Conservation (phyloP, 768 basidiomycete genomes). For the Collybia sordida region DNA sequence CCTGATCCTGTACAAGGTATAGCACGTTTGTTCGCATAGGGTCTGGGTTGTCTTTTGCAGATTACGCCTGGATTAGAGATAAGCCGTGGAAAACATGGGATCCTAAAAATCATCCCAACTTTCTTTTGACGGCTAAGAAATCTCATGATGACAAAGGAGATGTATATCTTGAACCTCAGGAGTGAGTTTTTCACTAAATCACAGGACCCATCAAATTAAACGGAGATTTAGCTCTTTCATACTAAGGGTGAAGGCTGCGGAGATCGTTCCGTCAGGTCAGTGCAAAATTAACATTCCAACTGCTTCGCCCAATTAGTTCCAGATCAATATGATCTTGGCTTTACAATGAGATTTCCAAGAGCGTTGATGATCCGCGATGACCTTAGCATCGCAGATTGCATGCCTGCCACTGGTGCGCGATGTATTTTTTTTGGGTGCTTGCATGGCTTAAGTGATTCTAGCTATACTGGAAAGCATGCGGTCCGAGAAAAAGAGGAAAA, state of each 20-base stretch:
- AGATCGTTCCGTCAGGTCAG: constrained; percentile 75
- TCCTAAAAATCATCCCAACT: constrained; percentile 69
- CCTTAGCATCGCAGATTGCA: constrained; percentile 67
- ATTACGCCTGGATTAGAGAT: constrained; percentile 81
- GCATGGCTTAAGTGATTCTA: constrained; percentile 19
- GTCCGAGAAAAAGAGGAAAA: constrained; percentile 71
- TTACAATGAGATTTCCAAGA: constrained; percentile 94
- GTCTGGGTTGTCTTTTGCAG: constrained; percentile 80
- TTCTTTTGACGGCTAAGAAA: constrained; percentile 59
- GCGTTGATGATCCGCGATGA: constrained; percentile 81
- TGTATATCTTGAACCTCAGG: constrained; percentile 84
- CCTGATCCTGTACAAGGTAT: constrained; percentile 52
- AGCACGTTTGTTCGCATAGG: constrained; percentile 89
- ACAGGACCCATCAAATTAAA: background rate
- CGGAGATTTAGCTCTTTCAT: constrained; percentile 79
- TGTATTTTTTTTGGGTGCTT: background rate
- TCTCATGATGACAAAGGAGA: constrained; percentile 83
- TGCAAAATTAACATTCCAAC: background rate
- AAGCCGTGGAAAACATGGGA: constrained; percentile 86
- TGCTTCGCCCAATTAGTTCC: constrained; percentile 8
- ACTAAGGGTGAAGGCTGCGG: constrained; percentile 89
- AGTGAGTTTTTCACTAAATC: constrained; percentile 47
- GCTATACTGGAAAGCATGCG: constrained; percentile 61
- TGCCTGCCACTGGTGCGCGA: constrained; percentile 60
- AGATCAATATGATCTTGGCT: constrained; percentile 84